Percentiles rank a stretch among this genome's conserved stretches.
Conservation (phyloP, 495 filamentous ascomycete species). For the Hamigera avellanea region DNA sequence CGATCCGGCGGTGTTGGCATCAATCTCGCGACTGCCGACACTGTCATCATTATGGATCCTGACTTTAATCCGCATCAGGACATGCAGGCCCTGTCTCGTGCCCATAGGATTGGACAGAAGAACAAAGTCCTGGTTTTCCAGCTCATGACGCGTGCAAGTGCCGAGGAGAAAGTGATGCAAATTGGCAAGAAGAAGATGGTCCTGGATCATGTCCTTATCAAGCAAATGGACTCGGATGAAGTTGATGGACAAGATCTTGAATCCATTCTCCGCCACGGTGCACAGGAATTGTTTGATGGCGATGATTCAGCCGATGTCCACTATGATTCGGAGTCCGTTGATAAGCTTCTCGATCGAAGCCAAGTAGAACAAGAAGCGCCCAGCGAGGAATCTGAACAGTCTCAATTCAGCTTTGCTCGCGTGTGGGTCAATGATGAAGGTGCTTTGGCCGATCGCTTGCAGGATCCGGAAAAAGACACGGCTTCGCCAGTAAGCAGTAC, state of each 20-base stretch:
- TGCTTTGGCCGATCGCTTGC: conserved; percentile 46
- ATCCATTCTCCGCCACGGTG: conserved; percentile 80
- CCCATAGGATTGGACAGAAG: conserved; percentile 90
- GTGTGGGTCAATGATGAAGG: conserved; percentile 82
- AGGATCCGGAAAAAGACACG: conserved; percentile 39
- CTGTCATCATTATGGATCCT: conserved; percentile 95
- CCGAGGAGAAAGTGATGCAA: conserved; percentile 93
- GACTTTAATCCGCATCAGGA: conserved; percentile 99
- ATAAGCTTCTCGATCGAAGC: conserved; percentile 79
- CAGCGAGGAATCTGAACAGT: conserved; percentile 50
- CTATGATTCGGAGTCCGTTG: conserved; percentile 72
- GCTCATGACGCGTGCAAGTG: conserved; percentile 75
- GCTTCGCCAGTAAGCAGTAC: conserved; percentile 35
- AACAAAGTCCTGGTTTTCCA: conserved; percentile 95
- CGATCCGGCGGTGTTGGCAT: conserved; percentile 94
- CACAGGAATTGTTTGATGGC: conserved; percentile 73
- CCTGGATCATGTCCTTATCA: conserved; percentile 85
- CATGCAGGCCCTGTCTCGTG: conserved; percentile 86
- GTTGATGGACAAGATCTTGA: conserved; percentile 67
- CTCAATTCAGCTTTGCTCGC: conserved; percentile 79
- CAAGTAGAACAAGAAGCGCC: conserved; percentile 58
- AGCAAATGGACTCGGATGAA: conserved; percentile 72
- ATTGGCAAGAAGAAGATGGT: conserved; percentile 93
- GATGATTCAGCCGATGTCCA: conserved; percentile 51
- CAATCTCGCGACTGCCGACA: conserved; percentile 94